Evolutionary conservation across 2,329 filamentous ascomycete species (phyloP), one percentile per base, ranked within the genome.

Genomic region (Pseudogymnoascus sp.): DNA sequence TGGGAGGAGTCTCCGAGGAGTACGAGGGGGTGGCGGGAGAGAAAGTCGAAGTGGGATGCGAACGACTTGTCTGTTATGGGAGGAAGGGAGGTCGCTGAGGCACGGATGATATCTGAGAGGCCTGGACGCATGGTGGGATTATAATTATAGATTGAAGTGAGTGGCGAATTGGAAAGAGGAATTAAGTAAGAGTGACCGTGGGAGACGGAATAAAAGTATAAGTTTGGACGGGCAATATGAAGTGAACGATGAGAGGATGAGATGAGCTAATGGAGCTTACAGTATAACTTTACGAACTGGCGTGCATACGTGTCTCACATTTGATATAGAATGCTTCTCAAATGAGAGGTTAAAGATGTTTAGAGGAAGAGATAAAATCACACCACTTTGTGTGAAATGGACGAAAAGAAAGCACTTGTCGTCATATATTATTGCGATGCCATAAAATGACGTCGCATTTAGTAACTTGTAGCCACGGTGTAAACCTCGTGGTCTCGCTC

Each of bases 1-100:
- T 83, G 81, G 64, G 76, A 80, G 35, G 74, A 77, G 66, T 80
- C 78, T 0, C 78, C 78, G 8, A 80, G 72, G 4, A 80, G 74
- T 21, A 79, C 74, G 16, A 80, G 8, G 47, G 2, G 24, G 47
- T 31, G 47, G 47, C 24, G 47, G 47, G 47, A 53, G 47, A 63
- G 56, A 16, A 63, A 63, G 38, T 63, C 62, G 56, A 63, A 63
- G 19, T 63, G 59, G 3, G 21, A 21, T 13, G 33, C 8, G 40
- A 63, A 61, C 16, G 63, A 65, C 16, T 72, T 67, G 61, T 75
- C 71, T 26, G 69, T 56, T 62, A 77, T 74, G 7, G 69, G 62
- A 3, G 76, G 76, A 16, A 77, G 72, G 6, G 74, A 73, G 44
- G 70, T 72, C n/a, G 74, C 72, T 5, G 74, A 71, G n/a, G 68